Evolutionary conservation across 345 rosid genomes (phyloP).

Genomic region (Moricandia moricandioides): DNA sequence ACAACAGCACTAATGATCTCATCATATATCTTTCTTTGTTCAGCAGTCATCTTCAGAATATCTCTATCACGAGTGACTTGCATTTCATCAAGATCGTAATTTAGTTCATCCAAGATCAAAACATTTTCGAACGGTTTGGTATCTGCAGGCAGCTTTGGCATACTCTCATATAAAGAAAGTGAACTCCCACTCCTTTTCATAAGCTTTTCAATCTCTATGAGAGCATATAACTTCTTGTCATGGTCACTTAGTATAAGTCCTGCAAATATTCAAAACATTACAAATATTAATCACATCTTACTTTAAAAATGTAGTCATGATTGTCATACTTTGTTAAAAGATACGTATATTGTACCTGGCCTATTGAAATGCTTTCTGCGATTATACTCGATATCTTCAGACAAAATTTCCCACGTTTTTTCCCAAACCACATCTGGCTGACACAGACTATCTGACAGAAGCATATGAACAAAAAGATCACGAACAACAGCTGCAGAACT

Average conservation of each 20-base stretch:
- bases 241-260: neutral
- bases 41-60: neutral
- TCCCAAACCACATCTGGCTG: neutral
- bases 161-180: neutral
- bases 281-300: neutral
- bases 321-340: neutral
- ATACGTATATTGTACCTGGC: neutral
- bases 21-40: neutral
- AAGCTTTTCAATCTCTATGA: neutral
- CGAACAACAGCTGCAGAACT: neutral
- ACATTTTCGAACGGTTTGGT: neutral
- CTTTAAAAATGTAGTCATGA: neutral
- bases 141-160: neutral
- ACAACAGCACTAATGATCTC: neutral
- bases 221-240: neutral
- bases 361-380: neutral
- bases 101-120: neutral
- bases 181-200: neutral
- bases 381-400: neutral
- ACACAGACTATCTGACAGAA: neutral
- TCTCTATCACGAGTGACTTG: neutral
- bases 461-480: neutral
- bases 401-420: neutral
- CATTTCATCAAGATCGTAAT: neutral
- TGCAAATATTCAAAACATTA: neutral